These are phyloP conservation scores for Hypomyces perniciosus DNA, from an alignment of 2,329 filamentous ascomycete species.

Conservation along the genomic window DNA sequence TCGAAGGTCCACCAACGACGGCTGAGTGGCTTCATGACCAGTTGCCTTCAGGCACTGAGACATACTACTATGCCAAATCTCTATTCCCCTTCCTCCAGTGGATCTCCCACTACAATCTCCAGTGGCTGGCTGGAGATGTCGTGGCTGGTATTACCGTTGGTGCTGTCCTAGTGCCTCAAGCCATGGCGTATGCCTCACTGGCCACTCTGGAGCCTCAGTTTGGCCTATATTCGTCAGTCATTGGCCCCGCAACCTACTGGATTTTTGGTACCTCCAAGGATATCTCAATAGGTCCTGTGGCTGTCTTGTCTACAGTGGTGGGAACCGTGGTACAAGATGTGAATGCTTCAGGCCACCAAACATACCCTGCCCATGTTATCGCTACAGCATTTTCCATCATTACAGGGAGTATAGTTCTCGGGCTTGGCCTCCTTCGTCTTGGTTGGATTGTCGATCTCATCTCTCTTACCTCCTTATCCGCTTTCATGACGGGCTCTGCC, in stretches of 20 bases:
- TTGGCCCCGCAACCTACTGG: slow-evolving; percentile 94
- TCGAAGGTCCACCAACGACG: slow-evolving; percentile 74
- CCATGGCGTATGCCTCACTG: slow-evolving; percentile 89
- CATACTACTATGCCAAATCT: slow-evolving; percentile 56
- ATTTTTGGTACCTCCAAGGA: slow-evolving; percentile 98
- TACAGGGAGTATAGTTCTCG: slow-evolving; percentile 67
- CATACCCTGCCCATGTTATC: slow-evolving; percentile 58
- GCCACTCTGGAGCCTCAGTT: slow-evolving; percentile 76
- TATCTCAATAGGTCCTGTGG: slow-evolving; percentile 94
- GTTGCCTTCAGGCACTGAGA: slow-evolving; percentile 50
- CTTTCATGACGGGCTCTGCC: slow-evolving; percentile 95
- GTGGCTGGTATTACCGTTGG: slow-evolving; percentile 64
- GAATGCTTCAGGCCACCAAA: slow-evolving; percentile 43
- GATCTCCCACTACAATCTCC: slow-evolving; percentile 80
- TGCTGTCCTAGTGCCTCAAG: slow-evolving; percentile 81
- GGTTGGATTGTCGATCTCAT: slow-evolving; percentile 95
- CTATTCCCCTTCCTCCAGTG: slow-evolving; percentile 88
- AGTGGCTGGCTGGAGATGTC: slow-evolving; percentile 85
- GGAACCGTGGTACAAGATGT: slow-evolving; percentile 73
- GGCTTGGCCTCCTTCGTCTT: slow-evolving; percentile 70
- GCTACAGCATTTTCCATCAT: slow-evolving; percentile 76
- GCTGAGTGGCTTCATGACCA: slow-evolving; percentile 64
- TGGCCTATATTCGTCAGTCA: slow-evolving; percentile 83
- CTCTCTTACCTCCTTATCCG: slow-evolving; percentile 80
- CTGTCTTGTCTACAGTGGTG: slow-evolving; percentile 87